Evolutionary conservation across 306 rosid species (phyloP), one percentile per base, ranked within the genome.

Genomic region (Betula pendula): DNA sequence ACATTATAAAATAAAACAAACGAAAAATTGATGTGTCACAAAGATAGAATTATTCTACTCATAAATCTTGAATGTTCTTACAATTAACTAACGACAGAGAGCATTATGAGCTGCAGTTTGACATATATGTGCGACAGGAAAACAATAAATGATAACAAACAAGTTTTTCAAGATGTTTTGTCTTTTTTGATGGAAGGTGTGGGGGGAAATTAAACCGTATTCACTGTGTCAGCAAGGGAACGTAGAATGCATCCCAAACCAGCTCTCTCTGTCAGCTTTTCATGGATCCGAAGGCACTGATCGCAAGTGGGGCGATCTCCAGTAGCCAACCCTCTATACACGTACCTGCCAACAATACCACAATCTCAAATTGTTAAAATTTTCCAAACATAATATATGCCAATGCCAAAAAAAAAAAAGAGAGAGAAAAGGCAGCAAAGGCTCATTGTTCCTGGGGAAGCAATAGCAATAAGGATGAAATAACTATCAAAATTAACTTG

Each of bases 291-390:
- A 49, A 95, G 97, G 77, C 97, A 92, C 71, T 91, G 97, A 25
- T 95, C 99, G 10, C 99, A 95, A 3, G 97, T 92, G 7, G 99
- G 97, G 47, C 99, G 92, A 85, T 95, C 99, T 45, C 99, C 97
- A 0, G 97, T 95, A 33, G 99, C 88, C 87, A 95, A 87, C 56
- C 99, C 99, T 89, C 95, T 88, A 33, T 92, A 95, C 83, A 95
- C 82, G 87, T 95, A 95, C 92, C 99, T 95, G 72, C 38, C 4
- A 78, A 29, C 14, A 66, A 82, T 53, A 27, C n/a, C 29, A 53
- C 33, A 55, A 73, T 29, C 27, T 24, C 14, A 53, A 43, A 47
- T 27, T 55, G 62, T 52, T 43, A 79, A 52, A 71, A 8, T 27
- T 68, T 35, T 1, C 49, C 8, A 66, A 17, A 60, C 7, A 2